Percentiles rank a stretch among this genome's conserved stretches.
Conservation (phyloP, 2,329 filamentous ascomycete genomes). For the Penicillium olsonii region DNA sequence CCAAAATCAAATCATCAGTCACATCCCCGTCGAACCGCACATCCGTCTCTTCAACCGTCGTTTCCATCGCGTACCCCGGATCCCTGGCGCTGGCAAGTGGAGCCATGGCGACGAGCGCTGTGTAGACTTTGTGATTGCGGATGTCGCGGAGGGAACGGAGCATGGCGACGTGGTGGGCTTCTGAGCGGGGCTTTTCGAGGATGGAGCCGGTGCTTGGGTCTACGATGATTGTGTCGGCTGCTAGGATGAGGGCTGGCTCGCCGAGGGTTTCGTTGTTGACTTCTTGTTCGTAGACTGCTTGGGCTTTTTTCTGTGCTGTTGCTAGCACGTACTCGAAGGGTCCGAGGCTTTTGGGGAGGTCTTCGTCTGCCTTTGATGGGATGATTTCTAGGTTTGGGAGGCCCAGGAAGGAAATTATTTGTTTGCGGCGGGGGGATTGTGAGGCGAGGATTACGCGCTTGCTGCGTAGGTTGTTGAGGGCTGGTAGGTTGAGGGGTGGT, state of each 20-base stretch:
- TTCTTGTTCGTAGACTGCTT: conserved; percentile 67
- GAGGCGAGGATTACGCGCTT: conserved; percentile 89
- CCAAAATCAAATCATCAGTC: conserved; percentile 79
- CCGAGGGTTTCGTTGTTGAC: conserved; percentile 57
- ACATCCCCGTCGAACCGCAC: conserved; percentile 79
- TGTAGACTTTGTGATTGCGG: conserved; percentile 77
- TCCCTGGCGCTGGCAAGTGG: conserved; percentile 77
- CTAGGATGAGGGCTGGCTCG: conserved; percentile 82
- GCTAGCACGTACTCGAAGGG: conserved; percentile 89
- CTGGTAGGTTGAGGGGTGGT: conserved; percentile 73
- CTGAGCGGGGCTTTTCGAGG: conserved; percentile 84
- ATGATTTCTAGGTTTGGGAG: conserved; percentile 79
- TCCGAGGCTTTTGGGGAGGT: conserved; percentile 76
- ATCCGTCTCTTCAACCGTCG: conserved; percentile 82
- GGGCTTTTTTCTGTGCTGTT: conserved; percentile 81
- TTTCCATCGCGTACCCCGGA: conserved; percentile 82
- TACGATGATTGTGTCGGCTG: conserved; percentile 89
- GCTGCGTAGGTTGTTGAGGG: conserved; percentile 72
- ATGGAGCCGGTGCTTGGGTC: conserved; percentile 69
- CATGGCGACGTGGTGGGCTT: conserved; percentile 81
- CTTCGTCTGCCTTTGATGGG: conserved; percentile 80
- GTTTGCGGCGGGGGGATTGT: conserved; percentile 78
- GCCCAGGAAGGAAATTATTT: conserved; percentile 77
- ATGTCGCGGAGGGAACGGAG: conserved; percentile 78
- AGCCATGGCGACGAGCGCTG: conserved; percentile 78